Conservation (phyloP, 768 basidiomycete genomes). For the Austroboletus festivus region DNA sequence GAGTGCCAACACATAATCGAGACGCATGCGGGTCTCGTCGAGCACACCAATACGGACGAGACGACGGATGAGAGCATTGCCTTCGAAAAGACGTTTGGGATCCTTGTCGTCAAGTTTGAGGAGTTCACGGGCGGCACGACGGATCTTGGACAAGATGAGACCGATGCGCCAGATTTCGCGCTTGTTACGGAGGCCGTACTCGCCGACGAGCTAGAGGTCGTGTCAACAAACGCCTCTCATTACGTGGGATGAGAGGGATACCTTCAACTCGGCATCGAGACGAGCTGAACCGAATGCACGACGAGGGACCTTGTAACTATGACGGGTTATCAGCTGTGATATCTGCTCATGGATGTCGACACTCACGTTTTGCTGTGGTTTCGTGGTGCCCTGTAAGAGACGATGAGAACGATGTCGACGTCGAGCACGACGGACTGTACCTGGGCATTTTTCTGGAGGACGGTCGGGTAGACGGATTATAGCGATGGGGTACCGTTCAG, state of each 20-base stretch:
- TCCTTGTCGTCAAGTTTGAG: conserved; percentile 99
- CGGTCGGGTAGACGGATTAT: conserved; percentile 27
- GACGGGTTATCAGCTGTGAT: conserved; percentile 52
- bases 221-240: conserved; percentile 3
- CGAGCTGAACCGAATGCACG: conserved; percentile 96
- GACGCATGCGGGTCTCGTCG: conserved; percentile 97
- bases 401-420: conserved; percentile 24
- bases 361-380: conserved; percentile 95
- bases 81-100: conserved; percentile 99
- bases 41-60: conserved; percentile 99
- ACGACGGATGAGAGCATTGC: conserved; percentile 92
- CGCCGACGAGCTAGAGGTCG: conserved; percentile 83
- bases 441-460: conserved; percentile 82
- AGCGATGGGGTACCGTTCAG: conserved; percentile 35
- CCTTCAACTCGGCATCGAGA: conserved; percentile 99
- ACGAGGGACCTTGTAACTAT: conserved; percentile 98
- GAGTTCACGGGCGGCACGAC: conserved; percentile 99
- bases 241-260: too few relatives aligned
- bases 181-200: conserved; percentile 99
- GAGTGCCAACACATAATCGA: conserved; percentile 99
- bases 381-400: conserved; percentile 70
- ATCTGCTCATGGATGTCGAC: conserved; percentile 61
- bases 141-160: conserved; percentile 97
- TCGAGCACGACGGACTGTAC: conserved; percentile 43
- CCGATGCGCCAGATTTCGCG: conserved; percentile 99